Percentiles rank a stretch among this genome's conserved stretches.
These are phyloP conservation scores for Alliaria petiolata DNA, from an alignment of 345 rosid species.

Conservation along the genomic window DNA sequence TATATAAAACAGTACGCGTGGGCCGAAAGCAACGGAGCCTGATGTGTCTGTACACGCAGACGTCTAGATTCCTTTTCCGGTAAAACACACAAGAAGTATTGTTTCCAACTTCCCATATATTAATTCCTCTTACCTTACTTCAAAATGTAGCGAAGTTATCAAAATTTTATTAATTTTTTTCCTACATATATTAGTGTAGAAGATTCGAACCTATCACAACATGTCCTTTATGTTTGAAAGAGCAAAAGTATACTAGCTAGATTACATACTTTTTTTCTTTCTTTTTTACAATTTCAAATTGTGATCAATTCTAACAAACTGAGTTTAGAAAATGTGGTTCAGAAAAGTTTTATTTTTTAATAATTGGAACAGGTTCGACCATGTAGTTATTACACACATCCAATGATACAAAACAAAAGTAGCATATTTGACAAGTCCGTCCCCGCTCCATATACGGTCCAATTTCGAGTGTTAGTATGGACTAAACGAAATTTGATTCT, in stretches of 20 bases:
- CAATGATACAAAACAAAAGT: constrained; percentile 1
- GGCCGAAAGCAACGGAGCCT: constrained; percentile 21
- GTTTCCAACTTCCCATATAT: neutral
- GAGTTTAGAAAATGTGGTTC: neutral
- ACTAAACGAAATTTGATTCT: neutral
- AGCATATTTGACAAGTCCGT: neutral
- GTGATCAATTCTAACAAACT: neutral
- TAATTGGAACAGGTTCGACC: neutral
- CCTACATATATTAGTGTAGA: neutral
- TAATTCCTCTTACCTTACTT: neutral
- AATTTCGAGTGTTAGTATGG: neutral
- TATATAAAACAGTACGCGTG: constrained; percentile 13
- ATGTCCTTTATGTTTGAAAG: too few species aligned
- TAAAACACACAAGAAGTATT: constrained; percentile 14
- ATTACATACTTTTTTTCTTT: neutral
- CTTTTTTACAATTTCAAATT: neutral
- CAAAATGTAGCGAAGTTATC: neutral
- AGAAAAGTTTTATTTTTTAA: neutral
- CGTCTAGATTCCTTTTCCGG: constrained; percentile 15
- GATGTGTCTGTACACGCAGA: constrained; percentile 19
- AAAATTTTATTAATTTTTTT: neutral
- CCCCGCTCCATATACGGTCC: neutral
- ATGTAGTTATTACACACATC: constrained; percentile 11
- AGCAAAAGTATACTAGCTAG: neutral
- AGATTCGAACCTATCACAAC: neutral